Base-by-base conservation (phyloP, 805 yeast genomes). In the Candida oleophila region DNA sequence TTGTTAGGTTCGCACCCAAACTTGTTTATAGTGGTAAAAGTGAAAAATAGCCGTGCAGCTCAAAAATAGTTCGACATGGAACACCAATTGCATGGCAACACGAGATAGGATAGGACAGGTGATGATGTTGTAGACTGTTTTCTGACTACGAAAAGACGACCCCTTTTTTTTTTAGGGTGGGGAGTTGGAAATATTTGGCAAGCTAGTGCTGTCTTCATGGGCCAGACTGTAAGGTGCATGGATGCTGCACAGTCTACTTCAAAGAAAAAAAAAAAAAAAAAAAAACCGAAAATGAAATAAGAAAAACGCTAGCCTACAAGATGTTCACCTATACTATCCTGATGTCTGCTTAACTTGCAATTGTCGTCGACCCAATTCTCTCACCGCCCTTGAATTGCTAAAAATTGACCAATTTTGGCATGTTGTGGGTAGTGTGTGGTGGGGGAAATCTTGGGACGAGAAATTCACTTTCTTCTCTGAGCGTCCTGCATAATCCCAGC, bases 1-100 rank as follows among this genome's bases (percentile, higher is more conserved):
- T 36, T 12, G 7, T 36, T 15, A 36, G 39, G 4, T 16, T 36
- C 39, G 39, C 39, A 36, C 39, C 14, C 39, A 36, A 36, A 36
- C 39, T 36, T 15, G 16, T 16, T 12, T 15, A 8, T 36, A 19
- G 19, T 36, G 19, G 22, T 36, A 19, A 36, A 20, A 36, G 21
- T 36, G 39, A 36, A 36, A 36, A 36, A n/a, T 36, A 36, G 39
- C 19, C 16, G 30, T 25, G 30, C 30, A 25, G 11, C 30, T 25
- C 5, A 25, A 25, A 25, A 25, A 7, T 25, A 11, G 30, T 25
- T 25, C 30, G 9, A 25, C 5, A 7, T 25, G 30, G 9, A 25
- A 25, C 5, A 25, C 11, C 30, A 25, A 25, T 25, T 25, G 9
- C 5, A 25, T 25, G 30, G 11, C 30, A 25, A 25, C 30, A 7